Conservation (phyloP, 148 eudicot genomes). For the Chenopodium suecicum region DNA sequence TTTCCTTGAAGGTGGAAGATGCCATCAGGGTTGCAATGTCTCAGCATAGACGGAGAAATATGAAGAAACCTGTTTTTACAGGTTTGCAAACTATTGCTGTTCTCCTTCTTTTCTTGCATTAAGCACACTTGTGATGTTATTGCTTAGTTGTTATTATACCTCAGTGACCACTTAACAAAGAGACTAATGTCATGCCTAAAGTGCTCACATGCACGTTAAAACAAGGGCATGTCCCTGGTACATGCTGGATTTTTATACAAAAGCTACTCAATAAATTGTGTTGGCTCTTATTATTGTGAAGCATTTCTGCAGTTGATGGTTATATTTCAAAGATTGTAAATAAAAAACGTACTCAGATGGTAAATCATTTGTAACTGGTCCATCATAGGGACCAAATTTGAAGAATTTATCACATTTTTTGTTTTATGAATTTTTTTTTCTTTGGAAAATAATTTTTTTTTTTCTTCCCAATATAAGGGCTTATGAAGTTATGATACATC, state of each 20-base stretch:
- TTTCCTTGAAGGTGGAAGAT: conserved; percentile 68
- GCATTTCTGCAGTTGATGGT: not conserved
- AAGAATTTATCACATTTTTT: not conserved
- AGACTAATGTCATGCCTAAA: not conserved
- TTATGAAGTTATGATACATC: too few species aligned
- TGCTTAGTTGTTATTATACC: not conserved
- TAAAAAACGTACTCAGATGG: not conserved
- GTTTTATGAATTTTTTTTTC: too few species aligned
- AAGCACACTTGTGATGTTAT: not conserved
- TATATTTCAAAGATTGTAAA: not conserved
- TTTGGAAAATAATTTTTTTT: too few species aligned
- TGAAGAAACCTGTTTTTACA: conserved; percentile 43
- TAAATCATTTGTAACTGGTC: not conserved
- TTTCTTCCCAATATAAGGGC: too few species aligned
- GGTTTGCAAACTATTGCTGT: conserved; percentile 32
- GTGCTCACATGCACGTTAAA: not conserved
- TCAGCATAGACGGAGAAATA: conserved; percentile 50
- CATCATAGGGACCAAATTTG: not conserved
- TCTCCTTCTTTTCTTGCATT: not conserved
- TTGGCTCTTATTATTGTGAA: not conserved
- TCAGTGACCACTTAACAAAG: not conserved
- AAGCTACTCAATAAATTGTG: not conserved
- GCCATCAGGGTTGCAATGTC: conserved; percentile 77
- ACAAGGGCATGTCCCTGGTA: not conserved
- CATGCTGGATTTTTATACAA: not conserved